Base-by-base conservation (phyloP, 805 yeast species). In the Yarrowia sp. region DNA sequence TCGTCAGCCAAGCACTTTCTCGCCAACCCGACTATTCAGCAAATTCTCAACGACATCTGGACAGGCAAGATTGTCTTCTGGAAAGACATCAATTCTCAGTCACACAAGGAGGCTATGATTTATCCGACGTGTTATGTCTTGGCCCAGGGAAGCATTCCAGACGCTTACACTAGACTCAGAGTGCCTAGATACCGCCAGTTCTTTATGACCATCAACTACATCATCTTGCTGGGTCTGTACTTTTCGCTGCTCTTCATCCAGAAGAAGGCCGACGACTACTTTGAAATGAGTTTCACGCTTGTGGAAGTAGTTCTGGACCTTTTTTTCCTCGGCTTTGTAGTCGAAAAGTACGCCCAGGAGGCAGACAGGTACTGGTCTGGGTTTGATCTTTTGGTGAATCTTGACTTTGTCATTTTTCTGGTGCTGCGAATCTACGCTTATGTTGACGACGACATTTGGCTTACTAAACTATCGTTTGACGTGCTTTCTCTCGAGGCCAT, bases 61-160 rank as follows among this genome's bases (percentile, higher is more conserved):
- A 66, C 64, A 14, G 75, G 75, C 13, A 63, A 66, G n/a, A 70
- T 72, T 39, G 74, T 72, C 25, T 72, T 70, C 35, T 72, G 75
- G 75, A 68, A 71, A 38, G 64, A 63, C 18, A 72, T 72, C 36
- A 64, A 67, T 27, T 59, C 67, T 6, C 65, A 63, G 12, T 63
- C 73, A 4, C 64, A 42, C 24, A 72, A 72, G 61, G 61, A 61
- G 12, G 68, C 72, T 5, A 61, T 63, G 25, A 62, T 68, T 14
- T 47, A 47, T 27, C 55, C 55, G 5, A 47, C 38, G 2, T 31
- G 38, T 9, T 47, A 31, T 9, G 55, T 47, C 6, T n/a, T 47
- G 6, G 55, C 55, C 0, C 21, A 27, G 2, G 21, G 55, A 47
- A 7, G 55, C 2, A 47, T 47, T 16, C 55, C 55, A 4, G 55